Evolutionary conservation across 2,329 filamentous ascomycete genomes (phyloP).

Genomic region (Neofusicoccum umdonicola): DNA sequence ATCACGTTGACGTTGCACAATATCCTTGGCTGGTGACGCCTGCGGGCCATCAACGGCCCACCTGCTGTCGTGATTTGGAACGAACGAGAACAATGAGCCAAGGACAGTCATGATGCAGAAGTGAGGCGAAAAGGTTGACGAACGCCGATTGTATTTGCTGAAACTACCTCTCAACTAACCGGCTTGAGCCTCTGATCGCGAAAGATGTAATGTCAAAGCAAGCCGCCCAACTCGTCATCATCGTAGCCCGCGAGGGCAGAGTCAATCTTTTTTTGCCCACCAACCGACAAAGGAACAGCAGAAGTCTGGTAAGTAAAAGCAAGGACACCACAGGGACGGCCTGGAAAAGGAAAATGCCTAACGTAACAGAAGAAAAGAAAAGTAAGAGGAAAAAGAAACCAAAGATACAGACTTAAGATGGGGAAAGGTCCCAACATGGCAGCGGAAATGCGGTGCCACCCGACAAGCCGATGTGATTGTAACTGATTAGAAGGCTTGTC

Average conservation of each 20-base stretch:
- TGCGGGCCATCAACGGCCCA: neutral
- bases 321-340: neutral
- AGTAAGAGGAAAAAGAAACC: constrained; percentile 12
- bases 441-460: constrained; percentile 12
- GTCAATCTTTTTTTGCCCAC: constrained; percentile 18
- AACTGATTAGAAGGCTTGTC: constrained; percentile 15
- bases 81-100: neutral
- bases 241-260: constrained; percentile 19
- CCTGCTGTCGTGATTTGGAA: neutral
- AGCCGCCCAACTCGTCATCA: constrained; percentile 17
- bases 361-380: constrained; percentile 9
- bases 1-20: neutral
- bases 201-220: constrained; percentile 15
- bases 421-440: constrained; percentile 16
- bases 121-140: neutral
- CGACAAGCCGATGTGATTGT: constrained; percentile 9
- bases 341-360: constrained; percentile 1
- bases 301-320: constrained; percentile 6
- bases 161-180: constrained; percentile 11
- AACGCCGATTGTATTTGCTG: constrained; percentile 14
- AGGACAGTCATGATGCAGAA: neutral
- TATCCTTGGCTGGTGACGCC: neutral
- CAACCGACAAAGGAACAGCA: constrained; percentile 11
- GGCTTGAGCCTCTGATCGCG: constrained; percentile 11
- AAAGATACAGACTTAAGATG: constrained; percentile 15